Percentiles rank a stretch among this genome's conserved stretches.
Evolutionary conservation across 306 rosid species (phyloP).

Genomic region (Hippophae tibetana): DNA sequence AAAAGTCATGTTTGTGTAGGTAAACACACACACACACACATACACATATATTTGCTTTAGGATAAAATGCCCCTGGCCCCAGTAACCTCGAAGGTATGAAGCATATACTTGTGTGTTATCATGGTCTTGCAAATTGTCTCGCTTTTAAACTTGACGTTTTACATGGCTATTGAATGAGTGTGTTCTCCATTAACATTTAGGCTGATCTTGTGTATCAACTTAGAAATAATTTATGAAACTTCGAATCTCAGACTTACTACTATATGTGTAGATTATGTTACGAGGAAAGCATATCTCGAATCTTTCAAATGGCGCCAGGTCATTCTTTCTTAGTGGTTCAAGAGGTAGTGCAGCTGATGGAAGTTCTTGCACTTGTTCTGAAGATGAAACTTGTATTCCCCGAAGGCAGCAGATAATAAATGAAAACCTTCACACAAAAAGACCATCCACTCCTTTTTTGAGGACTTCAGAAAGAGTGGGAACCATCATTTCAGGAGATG

Average conservation of each 20-base stretch:
- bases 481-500: constrained; percentile 31
- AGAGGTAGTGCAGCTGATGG: constrained; percentile 64
- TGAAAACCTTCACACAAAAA: constrained; percentile 36
- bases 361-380: constrained; percentile 65
- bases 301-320: constrained; percentile 75
- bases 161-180: no score
- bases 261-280: constrained; percentile 49
- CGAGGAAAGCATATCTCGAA: constrained; percentile 66
- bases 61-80: no score
- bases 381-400: constrained; percentile 71
- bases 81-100: no score
- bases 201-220: neutral
- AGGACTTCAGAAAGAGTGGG: constrained; percentile 37
- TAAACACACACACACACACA: no score
- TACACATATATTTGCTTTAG: no score
- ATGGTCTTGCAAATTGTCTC: no score
- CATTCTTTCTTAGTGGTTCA: constrained; percentile 58
- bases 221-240: constrained; percentile 6
- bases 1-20: no score
- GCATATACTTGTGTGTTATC: no score
- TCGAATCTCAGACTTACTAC: constrained; percentile 9
- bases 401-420: constrained; percentile 36
- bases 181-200: neutral
- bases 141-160: no score
- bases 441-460: constrained; percentile 37